A percentile compares a stretch with the other conserved stretches of the same genome.
These are phyloP conservation scores for Sclerotiophoma versabilis DNA, from an alignment of 2,329 filamentous ascomycete species.

Conservation along the genomic window DNA sequence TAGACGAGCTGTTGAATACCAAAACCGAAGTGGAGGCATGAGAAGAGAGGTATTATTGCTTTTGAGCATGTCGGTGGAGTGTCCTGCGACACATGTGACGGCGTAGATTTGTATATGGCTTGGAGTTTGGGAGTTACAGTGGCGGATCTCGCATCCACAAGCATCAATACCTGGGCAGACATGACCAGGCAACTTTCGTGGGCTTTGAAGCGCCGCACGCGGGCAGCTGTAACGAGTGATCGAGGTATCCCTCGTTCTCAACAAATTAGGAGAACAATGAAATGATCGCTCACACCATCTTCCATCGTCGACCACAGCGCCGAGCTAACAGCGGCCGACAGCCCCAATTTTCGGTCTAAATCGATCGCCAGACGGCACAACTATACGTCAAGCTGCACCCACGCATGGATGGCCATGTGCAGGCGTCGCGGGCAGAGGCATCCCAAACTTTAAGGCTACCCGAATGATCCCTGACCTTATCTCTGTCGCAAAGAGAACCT, in stretches of 20 bases:
- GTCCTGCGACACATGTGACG: neutral
- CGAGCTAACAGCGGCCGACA: conserved; percentile 2
- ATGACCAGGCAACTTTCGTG: conserved; percentile 3
- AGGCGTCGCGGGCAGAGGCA: conserved; percentile 1
- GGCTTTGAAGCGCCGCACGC: neutral
- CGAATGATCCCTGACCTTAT: conserved; percentile 10
- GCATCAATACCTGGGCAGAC: neutral
- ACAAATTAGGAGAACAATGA: conserved; percentile 6
- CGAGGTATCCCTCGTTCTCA: neutral
- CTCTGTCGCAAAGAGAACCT: neutral
- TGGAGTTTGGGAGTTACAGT: conserved; percentile 24
- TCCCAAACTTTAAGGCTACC: conserved; percentile 1
- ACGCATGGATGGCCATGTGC: conserved; percentile 1
- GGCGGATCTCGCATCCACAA: conserved; percentile 13
- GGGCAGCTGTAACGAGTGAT: neutral
- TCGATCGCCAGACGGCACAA: conserved; percentile 3
- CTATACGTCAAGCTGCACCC: conserved; percentile 16
- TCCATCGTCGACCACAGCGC: neutral
- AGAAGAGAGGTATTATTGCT: neutral
- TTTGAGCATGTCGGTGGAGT: neutral
- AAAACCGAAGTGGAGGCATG: conserved; percentile 50
- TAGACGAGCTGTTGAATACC: conserved; percentile 70
- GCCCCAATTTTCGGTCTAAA: neutral
- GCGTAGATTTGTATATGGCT: conserved; percentile 4
- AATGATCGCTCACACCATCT: conserved; percentile 5